Percentiles rank a stretch among this genome's conserved stretches.
Conservation (phyloP, 2,329 filamentous ascomycete genomes). For the Sclerotiophoma versabilis region DNA sequence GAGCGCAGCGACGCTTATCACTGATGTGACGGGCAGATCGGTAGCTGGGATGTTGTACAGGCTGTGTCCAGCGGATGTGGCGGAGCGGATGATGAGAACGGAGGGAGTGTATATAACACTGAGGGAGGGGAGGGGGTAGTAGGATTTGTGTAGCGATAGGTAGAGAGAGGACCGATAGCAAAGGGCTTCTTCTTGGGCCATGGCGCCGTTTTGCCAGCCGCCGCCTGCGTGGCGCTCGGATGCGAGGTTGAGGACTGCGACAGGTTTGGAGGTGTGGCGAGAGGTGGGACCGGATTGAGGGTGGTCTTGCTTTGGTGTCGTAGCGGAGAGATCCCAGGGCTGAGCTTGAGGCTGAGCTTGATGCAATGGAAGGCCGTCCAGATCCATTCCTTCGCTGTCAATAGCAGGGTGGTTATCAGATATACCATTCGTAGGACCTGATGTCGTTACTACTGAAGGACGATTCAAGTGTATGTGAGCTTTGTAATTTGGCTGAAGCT, state of each 20-base stretch:
- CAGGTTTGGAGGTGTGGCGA: constrained; percentile 36
- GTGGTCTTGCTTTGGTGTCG: not conserved
- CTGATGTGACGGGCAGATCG: constrained; percentile 61
- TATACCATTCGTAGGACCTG: not conserved
- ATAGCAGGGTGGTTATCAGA: not conserved
- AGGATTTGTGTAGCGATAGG: constrained; percentile 54
- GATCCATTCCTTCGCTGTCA: constrained; percentile 4
- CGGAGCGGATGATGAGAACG: constrained; percentile 65
- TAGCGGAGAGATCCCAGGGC: constrained; percentile 8
- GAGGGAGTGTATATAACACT: constrained; percentile 66
- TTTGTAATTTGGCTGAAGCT: constrained; percentile 31
- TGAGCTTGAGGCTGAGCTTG: not conserved
- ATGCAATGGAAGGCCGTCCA: constrained; percentile 7
- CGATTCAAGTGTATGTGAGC: constrained; percentile 16
- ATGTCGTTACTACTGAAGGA: not conserved
- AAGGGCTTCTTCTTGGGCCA: constrained; percentile 73
- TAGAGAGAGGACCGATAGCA: constrained; percentile 68
- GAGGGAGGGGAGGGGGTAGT: constrained; percentile 62
- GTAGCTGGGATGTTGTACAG: constrained; percentile 46
- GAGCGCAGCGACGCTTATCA: constrained; percentile 67
- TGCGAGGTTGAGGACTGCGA: constrained; percentile 73
- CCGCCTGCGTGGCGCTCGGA: constrained; percentile 66
- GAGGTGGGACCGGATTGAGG: not conserved
- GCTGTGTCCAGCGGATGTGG: constrained; percentile 55
- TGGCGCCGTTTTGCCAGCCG: constrained; percentile 67